A percentile compares a stretch with the other conserved stretches of the same genome.
Conservation (phyloP, 164 flowering plant genomes). For the Stephania yunnanensis region DNA sequence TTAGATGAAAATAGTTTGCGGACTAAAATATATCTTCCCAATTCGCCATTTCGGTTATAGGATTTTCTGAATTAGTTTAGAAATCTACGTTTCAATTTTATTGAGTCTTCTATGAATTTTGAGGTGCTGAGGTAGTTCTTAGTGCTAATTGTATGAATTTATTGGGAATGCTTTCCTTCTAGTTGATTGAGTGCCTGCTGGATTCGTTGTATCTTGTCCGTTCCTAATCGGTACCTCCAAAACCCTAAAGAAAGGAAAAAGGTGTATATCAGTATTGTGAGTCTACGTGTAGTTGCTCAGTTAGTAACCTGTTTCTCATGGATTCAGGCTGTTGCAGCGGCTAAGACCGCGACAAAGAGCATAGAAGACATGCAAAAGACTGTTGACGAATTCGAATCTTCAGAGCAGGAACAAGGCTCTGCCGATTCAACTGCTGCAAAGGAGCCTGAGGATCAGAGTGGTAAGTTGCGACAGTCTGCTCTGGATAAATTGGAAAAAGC, state of each 20-base stretch:
- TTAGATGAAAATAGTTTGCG: too few species aligned
- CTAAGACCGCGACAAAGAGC: conserved; percentile 77
- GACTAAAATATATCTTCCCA: too few species aligned
- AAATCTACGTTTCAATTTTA: too few species aligned
- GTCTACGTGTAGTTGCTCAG: neutral
- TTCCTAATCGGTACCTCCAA: too few species aligned
- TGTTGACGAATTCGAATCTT: conserved; percentile 49
- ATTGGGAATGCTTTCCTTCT: too few species aligned
- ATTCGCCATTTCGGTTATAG: too few species aligned
- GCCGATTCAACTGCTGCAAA: conserved; percentile 31
- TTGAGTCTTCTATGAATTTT: too few species aligned
- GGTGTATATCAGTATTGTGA: neutral
- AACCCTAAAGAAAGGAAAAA: neutral
- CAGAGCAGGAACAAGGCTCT: conserved; percentile 39
- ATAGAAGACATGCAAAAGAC: conserved; percentile 45
- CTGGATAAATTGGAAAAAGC: conserved; percentile 82
- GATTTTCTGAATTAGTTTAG: too few species aligned
- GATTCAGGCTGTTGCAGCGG: conserved; percentile 70
- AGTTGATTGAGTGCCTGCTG: too few species aligned
- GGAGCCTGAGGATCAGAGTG: conserved; percentile 50
- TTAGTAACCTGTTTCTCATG: conserved; percentile 4
- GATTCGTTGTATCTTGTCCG: too few species aligned
- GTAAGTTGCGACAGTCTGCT: conserved; percentile 50
- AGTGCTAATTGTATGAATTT: too few species aligned
- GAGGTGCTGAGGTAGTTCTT: too few species aligned